Conservation (phyloP, 352 stramenopile genomes). For the Elongisporangium undulatum region DNA sequence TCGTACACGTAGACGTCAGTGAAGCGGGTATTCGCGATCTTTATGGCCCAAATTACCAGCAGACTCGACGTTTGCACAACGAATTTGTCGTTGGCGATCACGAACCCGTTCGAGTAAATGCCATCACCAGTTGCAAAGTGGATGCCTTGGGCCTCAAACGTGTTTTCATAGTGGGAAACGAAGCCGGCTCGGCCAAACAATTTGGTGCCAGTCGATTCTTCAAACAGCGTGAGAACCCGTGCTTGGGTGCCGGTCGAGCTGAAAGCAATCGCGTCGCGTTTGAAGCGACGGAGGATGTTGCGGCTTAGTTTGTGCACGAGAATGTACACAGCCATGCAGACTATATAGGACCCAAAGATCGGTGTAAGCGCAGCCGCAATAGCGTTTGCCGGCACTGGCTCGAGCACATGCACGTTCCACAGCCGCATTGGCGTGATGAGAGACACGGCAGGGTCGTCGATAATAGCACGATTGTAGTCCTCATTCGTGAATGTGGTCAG, state of each 20-base stretch:
- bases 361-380: too few species aligned
- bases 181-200: slow-evolving; percentile 21
- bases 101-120: slow-evolving; percentile 33
- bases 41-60: slow-evolving; percentile 28
- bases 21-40: slow-evolving; percentile 25
- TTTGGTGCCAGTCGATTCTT: too few species aligned
- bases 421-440: slow-evolving; percentile 17
- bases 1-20: slow-evolving; percentile 38
- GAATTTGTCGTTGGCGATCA: slow-evolving; percentile 32
- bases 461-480: slow-evolving; percentile 10
- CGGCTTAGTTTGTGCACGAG: too few species aligned
- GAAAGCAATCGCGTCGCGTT: too few species aligned
- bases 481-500: slow-evolving; percentile 8
- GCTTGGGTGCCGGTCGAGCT: too few species aligned
- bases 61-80: slow-evolving; percentile 28
- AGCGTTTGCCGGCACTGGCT: too few species aligned
- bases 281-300: too few species aligned
- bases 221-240: too few species aligned
- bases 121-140: slow-evolving; percentile 28
- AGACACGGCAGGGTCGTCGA: slow-evolving; percentile 9
- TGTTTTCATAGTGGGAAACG: slow-evolving; percentile 24
- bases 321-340: too few species aligned
- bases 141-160: too few species aligned
- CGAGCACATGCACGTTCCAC: slow-evolving; percentile 13
- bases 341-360: too few species aligned